phyloP scores from a whole-genome alignment of 345 rosid species.

The Schrenkiella parvula region DNA sequence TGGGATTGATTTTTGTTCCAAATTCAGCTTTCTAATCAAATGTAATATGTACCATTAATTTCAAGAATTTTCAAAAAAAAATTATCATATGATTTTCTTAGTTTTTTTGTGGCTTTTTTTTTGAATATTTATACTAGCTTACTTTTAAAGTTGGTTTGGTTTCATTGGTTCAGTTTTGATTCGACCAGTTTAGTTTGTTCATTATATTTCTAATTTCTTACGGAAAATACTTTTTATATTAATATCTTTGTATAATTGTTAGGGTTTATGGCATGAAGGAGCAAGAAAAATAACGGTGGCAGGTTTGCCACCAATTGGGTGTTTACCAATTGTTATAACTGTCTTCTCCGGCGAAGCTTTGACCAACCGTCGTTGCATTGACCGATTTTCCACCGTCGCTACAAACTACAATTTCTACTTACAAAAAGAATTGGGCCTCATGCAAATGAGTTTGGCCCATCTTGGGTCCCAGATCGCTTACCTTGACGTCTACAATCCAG shows the following conservation, averaged over 20 bases:
- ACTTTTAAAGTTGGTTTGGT: not conserved
- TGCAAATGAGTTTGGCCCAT: slow-evolving; percentile 34
- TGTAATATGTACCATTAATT: not conserved
- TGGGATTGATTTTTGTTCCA: not conserved
- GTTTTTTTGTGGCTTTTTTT: no score
- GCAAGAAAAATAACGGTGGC: slow-evolving; percentile 44
- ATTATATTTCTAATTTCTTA: not conserved
- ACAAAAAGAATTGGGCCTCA: slow-evolving; percentile 39
- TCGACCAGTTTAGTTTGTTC: not conserved
- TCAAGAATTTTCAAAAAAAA: not conserved
- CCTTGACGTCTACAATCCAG: slow-evolving; percentile 45
- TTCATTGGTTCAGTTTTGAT: not conserved
- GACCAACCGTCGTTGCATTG: slow-evolving; percentile 50
- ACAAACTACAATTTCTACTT: slow-evolving; percentile 47
- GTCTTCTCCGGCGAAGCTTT: slow-evolving; percentile 39
- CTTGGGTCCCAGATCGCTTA: slow-evolving; percentile 38
- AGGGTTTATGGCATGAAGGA: slow-evolving; percentile 64
- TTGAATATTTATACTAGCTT: no score
- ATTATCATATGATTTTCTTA: not conserved
- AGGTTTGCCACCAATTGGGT: slow-evolving; percentile 75
- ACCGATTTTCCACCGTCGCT: slow-evolving; percentile 41
- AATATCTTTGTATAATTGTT: not conserved
- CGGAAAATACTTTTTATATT: not conserved
- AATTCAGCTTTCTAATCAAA: not conserved
- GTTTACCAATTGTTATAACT: slow-evolving; percentile 71